Evolutionary conservation across 108 stramenopile species (phyloP).

Genomic region (Skeletonema potamos): DNA sequence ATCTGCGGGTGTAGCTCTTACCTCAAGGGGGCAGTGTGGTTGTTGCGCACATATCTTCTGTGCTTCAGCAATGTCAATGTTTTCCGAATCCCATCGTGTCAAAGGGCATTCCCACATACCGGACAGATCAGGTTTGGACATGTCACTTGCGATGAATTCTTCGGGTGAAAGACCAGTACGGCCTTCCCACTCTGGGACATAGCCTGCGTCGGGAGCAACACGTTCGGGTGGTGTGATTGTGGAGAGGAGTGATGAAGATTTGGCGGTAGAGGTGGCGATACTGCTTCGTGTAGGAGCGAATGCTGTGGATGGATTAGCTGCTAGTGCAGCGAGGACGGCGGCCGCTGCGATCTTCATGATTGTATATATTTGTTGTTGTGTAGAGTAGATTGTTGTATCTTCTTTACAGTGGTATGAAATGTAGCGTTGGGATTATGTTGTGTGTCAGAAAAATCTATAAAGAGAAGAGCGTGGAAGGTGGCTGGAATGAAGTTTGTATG

Average conservation of each 20-base stretch:
- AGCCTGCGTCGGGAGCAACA: conserved; percentile 73
- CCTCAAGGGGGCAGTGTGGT: conserved; percentile 66
- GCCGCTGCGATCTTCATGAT: conserved; percentile 56
- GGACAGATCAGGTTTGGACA: conserved; percentile 64
- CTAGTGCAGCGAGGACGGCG: conserved; percentile 45
- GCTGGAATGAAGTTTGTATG: too few relatives aligned
- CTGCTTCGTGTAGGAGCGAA: conserved; percentile 39
- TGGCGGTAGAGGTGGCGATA: neutral
- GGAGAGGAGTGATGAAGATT: neutral
- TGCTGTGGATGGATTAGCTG: conserved; percentile 31
- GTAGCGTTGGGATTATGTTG: neutral
- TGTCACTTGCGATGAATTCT: conserved; percentile 76
- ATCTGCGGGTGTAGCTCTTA: conserved; percentile 59
- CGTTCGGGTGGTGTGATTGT: conserved; percentile 48
- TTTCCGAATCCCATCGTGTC: conserved; percentile 84
- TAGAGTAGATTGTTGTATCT: neutral
- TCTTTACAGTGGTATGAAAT: neutral
- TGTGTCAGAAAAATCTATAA: neutral
- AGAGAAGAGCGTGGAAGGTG: neutral
- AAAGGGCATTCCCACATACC: conserved; percentile 91
- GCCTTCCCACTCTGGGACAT: conserved; percentile 79
- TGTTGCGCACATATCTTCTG: conserved; percentile 54
- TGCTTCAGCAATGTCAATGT: conserved; percentile 59
- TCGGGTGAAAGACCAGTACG: conserved; percentile 55
- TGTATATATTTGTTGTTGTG: neutral